Evolutionary conservation across 2,329 filamentous ascomycete genomes (phyloP), one percentile per base, ranked within the genome.

Genomic region (Leptoxyphium fumago): DNA sequence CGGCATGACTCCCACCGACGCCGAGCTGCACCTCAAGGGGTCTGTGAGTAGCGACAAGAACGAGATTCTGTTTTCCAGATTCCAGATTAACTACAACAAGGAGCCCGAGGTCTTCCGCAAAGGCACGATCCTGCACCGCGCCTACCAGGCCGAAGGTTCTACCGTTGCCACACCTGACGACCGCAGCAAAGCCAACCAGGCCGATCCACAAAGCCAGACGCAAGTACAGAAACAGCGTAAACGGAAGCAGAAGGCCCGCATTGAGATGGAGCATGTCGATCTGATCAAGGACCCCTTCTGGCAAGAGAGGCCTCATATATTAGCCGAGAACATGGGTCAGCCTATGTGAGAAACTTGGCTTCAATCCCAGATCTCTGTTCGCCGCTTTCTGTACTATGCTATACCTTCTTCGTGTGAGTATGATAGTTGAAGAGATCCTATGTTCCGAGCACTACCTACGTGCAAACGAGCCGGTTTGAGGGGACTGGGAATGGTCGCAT

Each of bases 221-320:
- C 85, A 93, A 56, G 67, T 72, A 15, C 85, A 95, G 46, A 94
- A 83, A 54, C 79, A 93, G 50, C 80, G 73, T 59, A 96, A 94
- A 68, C 73, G 78, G 49, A 75, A 82, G 43, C 73, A 75, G 46
- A 95, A 94, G 62, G 88, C 87, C 1, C 74, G 74, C 42, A 79
- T 98, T 39, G 75, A 84, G 30, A 72, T 93, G 32, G 80, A 88
- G 58, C 87, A 96, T 67, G 66, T 91, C 47, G 91, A 98, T 65
- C 84, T 98, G 55, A 96, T 98, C 64, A 87, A 83, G 55, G 85
- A 96, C 62, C 83, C 85, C 2, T 98, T 98, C 59, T 98, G 91
- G 91, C 74, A 85, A 50, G 74, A 73, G 55, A 73, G 88, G 58
- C 87, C 88, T 1, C 96, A 88, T 85, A 67, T 71, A 21, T 49